These are phyloP conservation scores for Arxiozyma slooffiae DNA, from an alignment of 1,139 yeast genomes.

Conservation along the genomic window DNA sequence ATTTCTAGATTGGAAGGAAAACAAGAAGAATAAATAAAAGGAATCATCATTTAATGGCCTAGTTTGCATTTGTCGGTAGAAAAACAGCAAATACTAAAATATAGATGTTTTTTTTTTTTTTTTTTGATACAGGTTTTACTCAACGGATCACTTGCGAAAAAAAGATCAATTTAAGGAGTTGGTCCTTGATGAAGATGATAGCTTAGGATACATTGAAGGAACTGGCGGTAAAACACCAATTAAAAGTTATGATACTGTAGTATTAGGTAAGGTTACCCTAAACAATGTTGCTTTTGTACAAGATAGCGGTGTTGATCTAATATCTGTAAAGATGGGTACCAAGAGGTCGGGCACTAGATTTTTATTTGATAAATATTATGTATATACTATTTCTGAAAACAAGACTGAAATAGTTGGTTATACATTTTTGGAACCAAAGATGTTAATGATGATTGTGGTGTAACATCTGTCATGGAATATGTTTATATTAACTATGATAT, in stretches of 20 bases:
- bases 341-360: neutral
- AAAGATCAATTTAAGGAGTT: neutral
- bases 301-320: neutral
- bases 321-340: conserved; percentile 1
- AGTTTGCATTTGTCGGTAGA: neutral
- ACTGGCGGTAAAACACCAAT: neutral
- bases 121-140: neutral
- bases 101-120: neutral
- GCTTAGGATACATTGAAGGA: neutral
- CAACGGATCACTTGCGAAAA: neutral
- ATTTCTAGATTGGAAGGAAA: too few species aligned
- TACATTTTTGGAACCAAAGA: neutral
- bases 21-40: too few species aligned
- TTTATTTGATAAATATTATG: neutral
- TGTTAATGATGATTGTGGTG: too few species aligned
- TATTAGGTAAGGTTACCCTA: neutral
- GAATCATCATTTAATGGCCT: neutral
- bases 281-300: neutral
- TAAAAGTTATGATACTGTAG: neutral
- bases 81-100: neutral
- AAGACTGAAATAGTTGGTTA: neutral
- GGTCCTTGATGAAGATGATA: neutral
- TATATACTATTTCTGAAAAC: neutral
- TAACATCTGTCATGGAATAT: too few species aligned
- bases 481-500: neutral